Percentiles rank a stretch among this genome's conserved stretches.
Evolutionary conservation across 2,329 filamentous ascomycete species (phyloP).

Genomic region (Zopfia rhizophila): DNA sequence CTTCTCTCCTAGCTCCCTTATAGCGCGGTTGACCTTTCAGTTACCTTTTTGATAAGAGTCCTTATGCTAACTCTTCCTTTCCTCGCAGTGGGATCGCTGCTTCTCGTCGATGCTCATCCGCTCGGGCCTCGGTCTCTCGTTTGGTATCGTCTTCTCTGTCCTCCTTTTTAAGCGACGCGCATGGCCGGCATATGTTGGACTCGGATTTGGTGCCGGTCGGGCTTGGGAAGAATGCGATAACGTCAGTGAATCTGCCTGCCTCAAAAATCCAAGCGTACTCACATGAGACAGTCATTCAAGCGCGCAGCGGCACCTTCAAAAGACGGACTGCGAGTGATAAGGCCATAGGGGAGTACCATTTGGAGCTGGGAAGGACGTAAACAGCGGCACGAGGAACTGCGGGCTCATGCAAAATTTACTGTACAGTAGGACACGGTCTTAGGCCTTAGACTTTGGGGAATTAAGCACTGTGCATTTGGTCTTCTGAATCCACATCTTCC

Average conservation of each 20-base stretch:
- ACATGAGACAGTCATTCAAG: slow-evolving; percentile 60
- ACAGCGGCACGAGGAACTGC: slow-evolving; percentile 7
- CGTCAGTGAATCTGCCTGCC: slow-evolving; percentile 48
- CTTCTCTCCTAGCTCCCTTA: background rate
- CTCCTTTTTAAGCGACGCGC: slow-evolving; percentile 97
- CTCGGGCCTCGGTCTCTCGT: slow-evolving; percentile 93
- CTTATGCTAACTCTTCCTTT: slow-evolving; percentile 33
- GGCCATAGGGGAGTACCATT: slow-evolving; percentile 53
- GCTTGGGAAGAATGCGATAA: slow-evolving; percentile 99
- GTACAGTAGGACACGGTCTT: slow-evolving; percentile 50
- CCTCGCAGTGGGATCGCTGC: slow-evolving; percentile 95
- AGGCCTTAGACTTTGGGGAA: slow-evolving; percentile 37
- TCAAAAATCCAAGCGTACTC: slow-evolving; percentile 4
- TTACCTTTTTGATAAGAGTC: slow-evolving; percentile 6
- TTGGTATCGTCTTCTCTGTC: slow-evolving; percentile 98
- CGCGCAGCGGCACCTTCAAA: slow-evolving; percentile 59
- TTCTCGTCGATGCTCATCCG: slow-evolving; percentile 97
- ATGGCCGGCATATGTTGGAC: slow-evolving; percentile 94
- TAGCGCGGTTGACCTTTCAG: slow-evolving; percentile 8
- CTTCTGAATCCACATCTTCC: too few species aligned
- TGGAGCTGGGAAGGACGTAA: slow-evolving; percentile 4
- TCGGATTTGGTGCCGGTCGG: slow-evolving; percentile 94
- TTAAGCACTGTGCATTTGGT: slow-evolving; percentile 40
- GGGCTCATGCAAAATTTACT: slow-evolving; percentile 32
- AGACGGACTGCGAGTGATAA: slow-evolving; percentile 60